phyloP scores from a whole-genome alignment of 129 eudicot species.

The Helianthus tuberosus region DNA sequence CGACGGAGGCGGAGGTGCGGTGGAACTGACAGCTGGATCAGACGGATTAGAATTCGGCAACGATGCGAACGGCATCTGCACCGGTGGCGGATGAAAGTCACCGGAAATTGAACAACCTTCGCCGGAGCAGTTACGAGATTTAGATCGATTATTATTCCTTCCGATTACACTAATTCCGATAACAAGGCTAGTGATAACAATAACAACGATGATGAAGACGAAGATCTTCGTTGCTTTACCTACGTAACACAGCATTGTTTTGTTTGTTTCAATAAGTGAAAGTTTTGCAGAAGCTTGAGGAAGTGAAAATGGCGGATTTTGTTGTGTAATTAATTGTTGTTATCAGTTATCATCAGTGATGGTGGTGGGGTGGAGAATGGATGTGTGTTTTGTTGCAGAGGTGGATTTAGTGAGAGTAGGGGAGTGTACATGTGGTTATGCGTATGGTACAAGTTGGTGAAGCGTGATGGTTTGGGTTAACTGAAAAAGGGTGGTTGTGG shows the following conservation, averaged over 20 bases:
- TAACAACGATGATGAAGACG: constrained; percentile 64
- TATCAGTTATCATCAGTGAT: constrained; percentile 1
- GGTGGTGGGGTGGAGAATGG: neutral
- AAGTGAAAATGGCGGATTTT: constrained; percentile 26
- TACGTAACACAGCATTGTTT: constrained; percentile 70
- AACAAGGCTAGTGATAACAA: constrained; percentile 62
- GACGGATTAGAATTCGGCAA: constrained; percentile 34
- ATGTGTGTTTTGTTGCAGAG: neutral
- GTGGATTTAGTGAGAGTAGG: neutral
- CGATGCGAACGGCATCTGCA: constrained; percentile 33
- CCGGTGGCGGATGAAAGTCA: constrained; percentile 28
- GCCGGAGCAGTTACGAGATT: constrained; percentile 54
- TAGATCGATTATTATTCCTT: constrained; percentile 30
- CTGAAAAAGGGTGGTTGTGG: neutral
- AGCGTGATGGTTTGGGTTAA: constrained; percentile 4
- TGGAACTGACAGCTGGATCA: constrained; percentile 38
- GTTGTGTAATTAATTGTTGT: constrained; percentile 6
- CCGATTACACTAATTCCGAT: constrained; percentile 55
- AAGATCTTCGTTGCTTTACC: constrained; percentile 99
- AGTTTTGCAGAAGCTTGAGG: constrained; percentile 23
- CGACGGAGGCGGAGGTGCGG: constrained; percentile 25
- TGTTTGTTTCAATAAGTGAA: neutral
- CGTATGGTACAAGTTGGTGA: neutral
- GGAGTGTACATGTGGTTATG: neutral
- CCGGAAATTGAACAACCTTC: constrained; percentile 41